Conservation (phyloP, 2,329 filamentous ascomycete genomes). For the Beauveria scarabaeidicola region DNA sequence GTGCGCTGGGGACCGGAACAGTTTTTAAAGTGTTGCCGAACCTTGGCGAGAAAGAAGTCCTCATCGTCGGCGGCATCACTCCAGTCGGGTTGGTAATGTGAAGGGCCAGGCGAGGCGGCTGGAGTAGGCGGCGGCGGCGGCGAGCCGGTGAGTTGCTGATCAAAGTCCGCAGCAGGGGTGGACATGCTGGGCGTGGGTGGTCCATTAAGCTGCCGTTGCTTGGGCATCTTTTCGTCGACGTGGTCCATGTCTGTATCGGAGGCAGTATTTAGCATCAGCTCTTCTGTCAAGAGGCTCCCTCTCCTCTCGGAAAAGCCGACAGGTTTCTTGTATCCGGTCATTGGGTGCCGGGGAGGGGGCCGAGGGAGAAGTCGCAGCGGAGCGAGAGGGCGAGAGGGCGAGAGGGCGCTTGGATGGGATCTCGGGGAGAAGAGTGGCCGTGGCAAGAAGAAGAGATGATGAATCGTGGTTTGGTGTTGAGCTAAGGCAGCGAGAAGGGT, state of each 20-base stretch:
- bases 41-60: conserved; percentile 71
- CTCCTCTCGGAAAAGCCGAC: conserved; percentile 54
- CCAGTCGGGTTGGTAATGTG: conserved; percentile 60
- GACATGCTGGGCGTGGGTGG: conserved; percentile 60
- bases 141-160: conserved; percentile 51
- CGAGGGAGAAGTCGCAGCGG: not conserved
- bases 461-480: not conserved
- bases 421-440: not conserved
- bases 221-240: conserved; percentile 44
- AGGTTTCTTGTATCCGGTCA: conserved; percentile 39
- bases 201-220: conserved; percentile 38
- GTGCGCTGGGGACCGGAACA: conserved; percentile 70
- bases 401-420: not conserved
- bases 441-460: not conserved
- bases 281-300: conserved; percentile 49
- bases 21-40: conserved; percentile 71
- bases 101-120: conserved; percentile 55
- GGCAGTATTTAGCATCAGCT: conserved; percentile 45
- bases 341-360: conserved; percentile 15
- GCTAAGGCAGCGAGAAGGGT: not conserved
- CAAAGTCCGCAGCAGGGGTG: conserved; percentile 54
- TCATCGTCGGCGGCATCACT: conserved; percentile 71
- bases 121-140: conserved; percentile 58
- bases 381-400: not conserved
- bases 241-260: conserved; percentile 33